A percentile compares a stretch with the other conserved stretches of the same genome.
Evolutionary conservation across 2,329 filamentous ascomycete species (phyloP).

Genomic region (Ascochyta rabiei): DNA sequence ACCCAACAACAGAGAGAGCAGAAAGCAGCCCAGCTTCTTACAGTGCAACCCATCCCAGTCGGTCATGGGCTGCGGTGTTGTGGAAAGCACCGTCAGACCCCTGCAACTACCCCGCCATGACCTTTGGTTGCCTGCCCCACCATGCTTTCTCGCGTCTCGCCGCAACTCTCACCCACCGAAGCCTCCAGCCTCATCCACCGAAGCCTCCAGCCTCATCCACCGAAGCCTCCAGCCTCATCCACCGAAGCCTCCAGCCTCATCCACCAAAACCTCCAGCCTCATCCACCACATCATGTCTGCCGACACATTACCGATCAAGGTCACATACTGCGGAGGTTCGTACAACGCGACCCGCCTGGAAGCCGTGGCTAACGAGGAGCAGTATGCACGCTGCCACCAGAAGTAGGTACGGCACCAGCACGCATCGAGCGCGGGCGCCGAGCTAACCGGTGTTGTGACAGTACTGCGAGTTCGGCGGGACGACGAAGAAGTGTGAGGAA

Average conservation of each 20-base stretch:
- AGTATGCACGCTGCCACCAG: conserved; percentile 71
- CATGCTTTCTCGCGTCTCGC: conserved; percentile 21
- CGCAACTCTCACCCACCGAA: conserved; percentile 9
- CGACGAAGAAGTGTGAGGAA: conserved; percentile 94
- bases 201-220: neutral
- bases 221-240: no score
- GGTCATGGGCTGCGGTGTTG: neutral
- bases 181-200: neutral
- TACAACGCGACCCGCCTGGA: neutral
- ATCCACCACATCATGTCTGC: conserved; percentile 34
- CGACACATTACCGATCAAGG: conserved; percentile 55
- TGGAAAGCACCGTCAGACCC: conserved; percentile 1
- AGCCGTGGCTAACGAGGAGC: conserved; percentile 27
- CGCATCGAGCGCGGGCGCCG: neutral
- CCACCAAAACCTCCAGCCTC: conserved; percentile 1
- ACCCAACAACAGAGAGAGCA: no score
- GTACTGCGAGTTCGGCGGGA: conserved; percentile 99
- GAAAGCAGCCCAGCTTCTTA: no score
- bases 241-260: neutral
- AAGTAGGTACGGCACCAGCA: conserved; percentile 60
- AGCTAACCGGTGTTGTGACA: conserved; percentile 50
- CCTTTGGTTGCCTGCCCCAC: conserved; percentile 17
- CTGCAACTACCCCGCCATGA: conserved; percentile 20
- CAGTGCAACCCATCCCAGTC: neutral
- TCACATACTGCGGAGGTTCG: conserved; percentile 68